phyloP scores from a whole-genome alignment of 352 stramenopile species.

The Pythium rishiriense region DNA sequence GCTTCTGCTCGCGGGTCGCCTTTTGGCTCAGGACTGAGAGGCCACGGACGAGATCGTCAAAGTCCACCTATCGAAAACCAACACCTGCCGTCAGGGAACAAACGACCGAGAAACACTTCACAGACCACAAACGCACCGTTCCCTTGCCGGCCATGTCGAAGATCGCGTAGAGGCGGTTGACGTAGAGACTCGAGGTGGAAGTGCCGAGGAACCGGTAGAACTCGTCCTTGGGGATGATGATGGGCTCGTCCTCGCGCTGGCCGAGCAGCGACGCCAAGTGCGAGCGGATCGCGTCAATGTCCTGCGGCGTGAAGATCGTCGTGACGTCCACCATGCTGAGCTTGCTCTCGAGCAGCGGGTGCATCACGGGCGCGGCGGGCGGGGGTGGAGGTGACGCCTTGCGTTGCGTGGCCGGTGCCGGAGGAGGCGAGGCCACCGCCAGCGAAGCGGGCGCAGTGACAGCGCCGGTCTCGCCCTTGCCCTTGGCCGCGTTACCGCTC shows the following conservation, averaged over 20 bases:
- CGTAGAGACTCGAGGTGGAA: constrained; percentile 73
- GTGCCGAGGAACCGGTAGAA: constrained; percentile 84
- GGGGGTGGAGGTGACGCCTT: constrained; percentile 16
- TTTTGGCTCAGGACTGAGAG: constrained; percentile 85
- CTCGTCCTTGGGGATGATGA: constrained; percentile 83
- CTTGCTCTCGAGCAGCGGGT: constrained; percentile 66
- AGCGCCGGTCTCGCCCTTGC: constrained; percentile 5
- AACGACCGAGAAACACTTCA: too few species aligned
- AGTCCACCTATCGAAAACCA: constrained; percentile 54
- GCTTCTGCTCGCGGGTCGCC: constrained; percentile 83
- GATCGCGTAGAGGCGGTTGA: constrained; percentile 85
- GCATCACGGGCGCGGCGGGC: constrained; percentile 19
- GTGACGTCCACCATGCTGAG: constrained; percentile 72
- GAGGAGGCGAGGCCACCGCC: constrained; percentile 9
- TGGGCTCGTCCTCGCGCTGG: constrained; percentile 65
- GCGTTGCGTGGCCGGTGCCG: constrained; percentile 9
- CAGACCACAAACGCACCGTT: constrained; percentile 42
- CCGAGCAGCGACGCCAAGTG: constrained; percentile 67
- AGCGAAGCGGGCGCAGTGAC: background rate
- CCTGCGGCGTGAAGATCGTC: constrained; percentile 69
- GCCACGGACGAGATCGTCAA: constrained; percentile 80
- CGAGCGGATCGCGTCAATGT: constrained; percentile 80
- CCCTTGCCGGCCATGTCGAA: constrained; percentile 83
- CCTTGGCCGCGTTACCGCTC: constrained; percentile 26
- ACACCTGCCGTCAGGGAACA: background rate